phyloP scores from a whole-genome alignment of 371 early-diverging fungal genomes.

The Zopfochytrium polystomum region DNA sequence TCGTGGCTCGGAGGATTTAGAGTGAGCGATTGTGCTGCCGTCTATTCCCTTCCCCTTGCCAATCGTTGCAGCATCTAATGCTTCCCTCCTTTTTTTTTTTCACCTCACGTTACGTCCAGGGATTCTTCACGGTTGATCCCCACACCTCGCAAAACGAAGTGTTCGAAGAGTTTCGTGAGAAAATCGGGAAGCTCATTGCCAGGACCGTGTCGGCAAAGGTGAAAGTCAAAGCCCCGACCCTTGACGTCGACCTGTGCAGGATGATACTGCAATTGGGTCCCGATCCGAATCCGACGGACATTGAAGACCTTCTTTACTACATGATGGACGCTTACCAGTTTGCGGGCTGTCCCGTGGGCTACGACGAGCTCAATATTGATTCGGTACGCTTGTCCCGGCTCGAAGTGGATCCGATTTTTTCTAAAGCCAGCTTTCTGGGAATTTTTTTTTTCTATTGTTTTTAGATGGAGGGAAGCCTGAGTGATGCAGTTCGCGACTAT shows the following conservation, averaged over 20 bases:
- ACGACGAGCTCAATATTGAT: slow-evolving; percentile 54
- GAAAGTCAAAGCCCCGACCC: slow-evolving; percentile 16
- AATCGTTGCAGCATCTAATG: background rate
- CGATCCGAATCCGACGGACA: slow-evolving; percentile 47
- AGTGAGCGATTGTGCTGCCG: slow-evolving; percentile 16
- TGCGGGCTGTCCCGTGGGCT: slow-evolving; percentile 48
- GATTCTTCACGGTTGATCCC: slow-evolving; percentile 24
- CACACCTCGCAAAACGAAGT: slow-evolving; percentile 3
- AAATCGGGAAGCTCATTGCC: slow-evolving; percentile 20
- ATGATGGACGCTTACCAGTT: slow-evolving; percentile 62
- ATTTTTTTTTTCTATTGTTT: background rate
- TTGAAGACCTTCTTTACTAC: slow-evolving; percentile 72
- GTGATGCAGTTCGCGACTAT: slow-evolving; percentile 31
- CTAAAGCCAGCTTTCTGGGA: background rate
- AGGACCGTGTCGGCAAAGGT: slow-evolving; percentile 24
- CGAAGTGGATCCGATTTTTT: background rate
- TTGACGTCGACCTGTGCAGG: slow-evolving; percentile 56
- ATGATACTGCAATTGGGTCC: slow-evolving; percentile 58
- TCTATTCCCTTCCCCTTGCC: background rate
- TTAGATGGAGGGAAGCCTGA: slow-evolving; percentile 39
- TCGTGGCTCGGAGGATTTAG: slow-evolving; percentile 82
- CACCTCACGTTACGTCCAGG: slow-evolving; percentile 18
- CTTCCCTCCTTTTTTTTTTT: background rate
- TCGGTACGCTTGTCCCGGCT: slow-evolving; percentile 39
- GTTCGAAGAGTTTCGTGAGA: slow-evolving; percentile 16